A percentile compares a stretch with the other conserved stretches of the same genome.
Conservation (phyloP, 306 rosid species). For the Acacia crassicarpa region DNA sequence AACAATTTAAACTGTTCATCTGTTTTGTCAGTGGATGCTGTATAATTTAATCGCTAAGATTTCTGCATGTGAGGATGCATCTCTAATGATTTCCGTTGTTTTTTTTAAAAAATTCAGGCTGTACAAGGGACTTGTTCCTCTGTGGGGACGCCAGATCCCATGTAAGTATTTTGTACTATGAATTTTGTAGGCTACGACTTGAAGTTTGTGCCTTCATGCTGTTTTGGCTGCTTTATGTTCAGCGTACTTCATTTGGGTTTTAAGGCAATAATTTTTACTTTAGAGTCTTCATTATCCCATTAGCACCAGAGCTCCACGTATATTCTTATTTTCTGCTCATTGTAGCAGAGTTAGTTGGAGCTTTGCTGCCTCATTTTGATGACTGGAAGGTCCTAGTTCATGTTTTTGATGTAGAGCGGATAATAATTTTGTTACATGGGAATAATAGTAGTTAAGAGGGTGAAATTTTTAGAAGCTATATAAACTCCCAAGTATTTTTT, state of each 20-base stretch:
- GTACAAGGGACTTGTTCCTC: slow-evolving; percentile 89
- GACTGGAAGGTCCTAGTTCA: background rate
- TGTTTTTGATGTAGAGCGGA: background rate
- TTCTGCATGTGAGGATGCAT: background rate
- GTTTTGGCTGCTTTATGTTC: background rate
- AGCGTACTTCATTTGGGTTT: background rate
- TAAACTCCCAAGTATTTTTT: background rate
- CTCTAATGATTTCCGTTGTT: slow-evolving; percentile 21
- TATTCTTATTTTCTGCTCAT: background rate
- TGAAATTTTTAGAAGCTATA: background rate
- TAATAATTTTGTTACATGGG: background rate
- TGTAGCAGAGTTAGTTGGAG: background rate
- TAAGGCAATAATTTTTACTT: background rate
- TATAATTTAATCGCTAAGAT: background rate
- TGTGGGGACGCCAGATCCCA: slow-evolving; percentile 98
- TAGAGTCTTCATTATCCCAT: background rate
- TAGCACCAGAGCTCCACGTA: background rate
- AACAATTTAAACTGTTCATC: background rate
- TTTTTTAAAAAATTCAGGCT: slow-evolving; percentile 44
- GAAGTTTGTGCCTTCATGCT: background rate
- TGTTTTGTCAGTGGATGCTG: background rate
- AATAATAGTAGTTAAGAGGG: background rate
- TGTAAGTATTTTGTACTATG: slow-evolving; percentile 55
- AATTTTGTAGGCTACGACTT: background rate
- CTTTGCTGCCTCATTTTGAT: background rate